These are phyloP conservation scores for Rhododendron kiyosumense DNA, from an alignment of 148 eudicot genomes.

Conservation along the genomic window DNA sequence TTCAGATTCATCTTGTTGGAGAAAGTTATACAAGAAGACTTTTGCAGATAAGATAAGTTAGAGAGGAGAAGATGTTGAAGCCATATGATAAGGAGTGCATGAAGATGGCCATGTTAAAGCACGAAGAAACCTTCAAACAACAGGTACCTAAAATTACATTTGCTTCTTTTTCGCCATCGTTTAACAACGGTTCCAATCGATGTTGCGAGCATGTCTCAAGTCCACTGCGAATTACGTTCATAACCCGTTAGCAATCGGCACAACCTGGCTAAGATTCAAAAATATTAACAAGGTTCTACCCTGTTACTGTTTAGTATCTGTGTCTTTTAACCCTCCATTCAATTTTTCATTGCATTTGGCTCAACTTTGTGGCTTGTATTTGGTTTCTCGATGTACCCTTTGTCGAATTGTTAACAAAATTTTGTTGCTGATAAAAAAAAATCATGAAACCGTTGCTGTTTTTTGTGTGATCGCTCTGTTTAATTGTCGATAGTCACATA, in stretches of 20 bases:
- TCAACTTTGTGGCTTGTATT: too few species aligned
- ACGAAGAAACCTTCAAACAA: conserved; percentile 79
- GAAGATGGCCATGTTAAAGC: conserved; percentile 91
- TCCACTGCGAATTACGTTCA: background rate
- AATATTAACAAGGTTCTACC: background rate
- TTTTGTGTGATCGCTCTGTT: background rate
- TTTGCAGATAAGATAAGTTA: background rate
- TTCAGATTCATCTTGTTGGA: background rate
- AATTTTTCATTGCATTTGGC: too few species aligned
- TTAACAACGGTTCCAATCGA: background rate
- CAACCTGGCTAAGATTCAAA: background rate
- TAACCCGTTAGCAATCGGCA: background rate
- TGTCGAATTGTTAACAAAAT: too few species aligned
- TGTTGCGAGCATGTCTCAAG: background rate
- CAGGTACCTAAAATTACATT: conserved; percentile 41
- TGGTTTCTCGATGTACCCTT: too few species aligned
- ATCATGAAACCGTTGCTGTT: background rate
- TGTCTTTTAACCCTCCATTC: too few species aligned
- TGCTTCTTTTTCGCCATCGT: background rate
- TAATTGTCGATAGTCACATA: background rate
- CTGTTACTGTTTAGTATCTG: too few species aligned
- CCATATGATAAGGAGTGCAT: conserved; percentile 60
- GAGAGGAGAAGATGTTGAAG: conserved; percentile 56
- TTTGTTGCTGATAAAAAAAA: too few species aligned
- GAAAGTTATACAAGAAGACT: background rate